Base-by-base conservation (phyloP, 192 early-diverging fungal genomes). In the Rhizoclosmatium sp. region DNA sequence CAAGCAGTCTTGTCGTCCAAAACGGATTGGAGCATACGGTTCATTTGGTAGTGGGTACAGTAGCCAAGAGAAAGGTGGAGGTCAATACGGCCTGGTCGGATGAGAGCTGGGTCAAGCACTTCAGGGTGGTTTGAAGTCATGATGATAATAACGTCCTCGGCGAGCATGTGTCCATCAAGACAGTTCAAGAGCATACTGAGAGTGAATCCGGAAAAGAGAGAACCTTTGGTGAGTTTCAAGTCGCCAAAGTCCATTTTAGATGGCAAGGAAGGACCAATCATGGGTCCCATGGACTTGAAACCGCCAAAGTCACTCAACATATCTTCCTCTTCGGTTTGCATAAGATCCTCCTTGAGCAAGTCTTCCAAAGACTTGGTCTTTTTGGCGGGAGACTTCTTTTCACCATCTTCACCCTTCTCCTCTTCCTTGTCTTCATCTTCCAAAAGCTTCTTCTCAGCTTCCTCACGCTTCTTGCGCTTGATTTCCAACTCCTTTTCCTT, bases 121-220 rank as follows among this genome's bases (percentile, higher is more conserved):
- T 91, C 90, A 14, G 87, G 77, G 69, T 92, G 90, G 79, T 92
- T 92, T 2, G 90, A 84, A 3, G 91, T 92, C 89, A 92, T 91
- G 70, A 92, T 88, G 60, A 92, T 84, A n/a, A 91, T 81, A 39
- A 86, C 87, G 23, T 89, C 81, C 61, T 88, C 83, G 39, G 77
- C 71, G 14, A 91, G 58, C 51, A 86, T 90, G 77, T 92, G 85
- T 19, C 91, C 91, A 81, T 92, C 91, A 14, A 92, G 79, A 71
- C 86, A 85, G 72, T 85, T 85, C 39, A 91, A 72, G 41, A 91
- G 83, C 19, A 84, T 85, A 4, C 88, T 87, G 12, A 92, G 79
- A 2, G 80, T 75, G 71, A 77, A 75, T 69, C 73, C 70, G 47
- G 78, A 78, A 47, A 81, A 76, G 47, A 81, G 68, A 56, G 66